Conservation (phyloP, 495 filamentous ascomycete genomes). For the Delitschia confertaspora region DNA sequence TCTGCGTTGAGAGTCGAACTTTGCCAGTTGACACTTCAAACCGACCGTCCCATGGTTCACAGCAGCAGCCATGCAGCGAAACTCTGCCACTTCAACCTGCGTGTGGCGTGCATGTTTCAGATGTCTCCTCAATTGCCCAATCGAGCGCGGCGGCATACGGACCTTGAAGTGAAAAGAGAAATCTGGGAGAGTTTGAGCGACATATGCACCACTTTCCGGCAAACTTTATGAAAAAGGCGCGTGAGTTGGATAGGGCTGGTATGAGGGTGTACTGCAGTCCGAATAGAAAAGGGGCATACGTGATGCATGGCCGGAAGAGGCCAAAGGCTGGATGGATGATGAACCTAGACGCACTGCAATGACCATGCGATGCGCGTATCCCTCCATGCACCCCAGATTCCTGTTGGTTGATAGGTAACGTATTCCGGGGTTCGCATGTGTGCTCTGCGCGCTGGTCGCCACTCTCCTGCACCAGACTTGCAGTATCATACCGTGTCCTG, state of each 20-base stretch:
- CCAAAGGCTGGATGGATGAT: neutral
- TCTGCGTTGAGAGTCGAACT: too few species aligned
- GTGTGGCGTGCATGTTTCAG: neutral
- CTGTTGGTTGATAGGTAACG: conserved; percentile 1
- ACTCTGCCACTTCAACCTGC: neutral
- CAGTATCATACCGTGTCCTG: too few species aligned
- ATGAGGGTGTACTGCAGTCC: conserved; percentile 17
- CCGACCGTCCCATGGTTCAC: conserved; percentile 7
- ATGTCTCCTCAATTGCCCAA: neutral
- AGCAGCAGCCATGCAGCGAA: too few species aligned
- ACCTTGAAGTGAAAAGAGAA: neutral
- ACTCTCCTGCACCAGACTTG: too few species aligned
- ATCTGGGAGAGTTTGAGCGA: neutral
- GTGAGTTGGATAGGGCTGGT: conserved; percentile 17
- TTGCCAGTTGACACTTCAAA: conserved; percentile 12
- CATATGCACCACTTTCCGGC: neutral
- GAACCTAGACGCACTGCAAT: neutral
- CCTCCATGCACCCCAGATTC: conserved; percentile 15
- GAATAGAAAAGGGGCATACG: too few species aligned
- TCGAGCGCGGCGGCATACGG: neutral
- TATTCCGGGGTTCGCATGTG: neutral
- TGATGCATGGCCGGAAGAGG: conserved; percentile 19
- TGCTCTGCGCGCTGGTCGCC: neutral
- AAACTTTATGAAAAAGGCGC: neutral
- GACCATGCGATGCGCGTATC: neutral